Percentiles rank a stretch among this genome's conserved stretches.
These are phyloP conservation scores for Acanthamoeba lenticulata DNA, from an alignment of 208 protist genomes.

Conservation along the genomic window DNA sequence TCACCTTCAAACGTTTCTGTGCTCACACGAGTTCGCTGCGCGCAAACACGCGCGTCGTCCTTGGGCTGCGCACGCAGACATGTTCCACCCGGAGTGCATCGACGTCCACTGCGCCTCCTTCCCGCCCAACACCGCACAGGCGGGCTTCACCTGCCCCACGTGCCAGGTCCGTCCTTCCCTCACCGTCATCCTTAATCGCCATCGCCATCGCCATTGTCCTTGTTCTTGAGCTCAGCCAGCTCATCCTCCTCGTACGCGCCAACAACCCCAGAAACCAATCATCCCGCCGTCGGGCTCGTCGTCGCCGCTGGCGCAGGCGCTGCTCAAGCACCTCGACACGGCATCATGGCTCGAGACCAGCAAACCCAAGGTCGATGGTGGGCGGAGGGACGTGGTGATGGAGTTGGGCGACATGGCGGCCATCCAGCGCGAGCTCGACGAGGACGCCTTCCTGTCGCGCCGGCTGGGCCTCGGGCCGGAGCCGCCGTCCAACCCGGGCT, in stretches of 20 bases:
- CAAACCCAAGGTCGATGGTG: constrained; percentile 33
- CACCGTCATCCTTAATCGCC: not conserved
- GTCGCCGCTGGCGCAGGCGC: constrained; percentile 3
- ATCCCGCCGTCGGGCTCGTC: constrained; percentile 1
- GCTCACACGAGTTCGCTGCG: too few species aligned
- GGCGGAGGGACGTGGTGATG: not conserved
- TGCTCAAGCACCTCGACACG: constrained; percentile 13
- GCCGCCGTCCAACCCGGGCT: constrained; percentile 28
- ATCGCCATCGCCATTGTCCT: not conserved
- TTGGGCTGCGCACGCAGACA: not conserved
- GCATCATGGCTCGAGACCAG: not conserved
- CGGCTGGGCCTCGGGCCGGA: not conserved
- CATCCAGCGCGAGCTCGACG: not conserved
- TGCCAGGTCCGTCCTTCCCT: constrained; percentile 47
- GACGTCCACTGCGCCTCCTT: constrained; percentile 69
- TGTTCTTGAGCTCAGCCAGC: not conserved
- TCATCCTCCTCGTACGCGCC: not conserved
- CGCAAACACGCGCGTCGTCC: not conserved
- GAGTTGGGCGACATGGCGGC: constrained; percentile 5
- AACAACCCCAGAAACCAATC: constrained; percentile 34
- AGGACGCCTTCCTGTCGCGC: not conserved
- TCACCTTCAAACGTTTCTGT: too few species aligned
- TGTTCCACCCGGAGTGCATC: constrained; percentile 72
- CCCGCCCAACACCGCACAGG: constrained; percentile 67
- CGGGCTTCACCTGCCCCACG: constrained; percentile 62